These are phyloP conservation scores for Somion occarium DNA, from an alignment of 1,284 basidiomycete genomes.

Conservation along the genomic window DNA sequence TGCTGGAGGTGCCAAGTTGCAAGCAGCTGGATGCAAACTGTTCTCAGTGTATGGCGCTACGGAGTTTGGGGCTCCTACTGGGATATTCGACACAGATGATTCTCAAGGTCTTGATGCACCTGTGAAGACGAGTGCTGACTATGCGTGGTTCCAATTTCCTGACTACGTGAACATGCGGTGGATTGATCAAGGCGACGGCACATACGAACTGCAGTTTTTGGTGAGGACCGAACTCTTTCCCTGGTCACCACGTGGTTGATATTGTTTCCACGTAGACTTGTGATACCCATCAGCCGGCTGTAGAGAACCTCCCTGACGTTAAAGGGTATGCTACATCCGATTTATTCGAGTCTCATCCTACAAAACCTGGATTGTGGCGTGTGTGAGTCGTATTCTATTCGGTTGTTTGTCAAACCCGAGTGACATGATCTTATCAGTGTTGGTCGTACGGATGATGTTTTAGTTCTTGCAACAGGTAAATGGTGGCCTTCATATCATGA, in stretches of 20 bases:
- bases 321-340: constrained; percentile 11
- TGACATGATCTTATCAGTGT: constrained; percentile 16
- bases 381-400: constrained; percentile 8
- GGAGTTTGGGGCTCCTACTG: constrained; percentile 13
- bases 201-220: constrained; percentile 29
- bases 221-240: constrained; percentile 15
- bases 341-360: constrained; percentile 11
- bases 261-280: constrained; percentile 11
- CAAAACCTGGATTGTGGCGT: constrained; percentile 15
- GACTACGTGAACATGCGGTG: constrained; percentile 14
- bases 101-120: not conserved
- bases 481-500: not conserved
- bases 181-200: constrained; percentile 23
- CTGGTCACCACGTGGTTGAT: not conserved
- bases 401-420: not conserved
- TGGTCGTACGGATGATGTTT: constrained; percentile 20
- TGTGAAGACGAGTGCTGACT: constrained; percentile 16
- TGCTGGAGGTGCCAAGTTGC: constrained; percentile 8
- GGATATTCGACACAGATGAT: constrained; percentile 11
- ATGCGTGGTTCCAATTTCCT: constrained; percentile 26
- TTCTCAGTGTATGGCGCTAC: constrained; percentile 13
- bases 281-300: constrained; percentile 12
- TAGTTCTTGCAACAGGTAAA: constrained; percentile 17
- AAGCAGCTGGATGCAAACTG: constrained; percentile 8
- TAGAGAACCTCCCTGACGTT: constrained; percentile 20